Conservation (phyloP, 2,329 filamentous ascomycete genomes). For the Diaporthe batatas region DNA sequence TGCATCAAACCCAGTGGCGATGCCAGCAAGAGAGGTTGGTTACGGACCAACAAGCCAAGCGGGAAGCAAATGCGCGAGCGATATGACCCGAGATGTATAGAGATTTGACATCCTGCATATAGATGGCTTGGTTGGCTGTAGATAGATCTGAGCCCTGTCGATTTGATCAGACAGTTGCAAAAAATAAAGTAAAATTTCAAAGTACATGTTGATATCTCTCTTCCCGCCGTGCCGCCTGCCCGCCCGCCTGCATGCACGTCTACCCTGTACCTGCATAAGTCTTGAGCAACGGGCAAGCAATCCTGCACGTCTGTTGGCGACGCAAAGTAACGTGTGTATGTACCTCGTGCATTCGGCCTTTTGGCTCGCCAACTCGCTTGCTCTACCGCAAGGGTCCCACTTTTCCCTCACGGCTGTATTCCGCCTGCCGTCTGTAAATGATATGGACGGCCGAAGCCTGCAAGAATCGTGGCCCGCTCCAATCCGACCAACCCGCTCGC, state of each 20-base stretch:
- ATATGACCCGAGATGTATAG: slow-evolving; percentile 22
- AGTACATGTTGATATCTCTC: slow-evolving; percentile 1
- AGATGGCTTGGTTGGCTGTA: slow-evolving; percentile 32
- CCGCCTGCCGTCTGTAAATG: not conserved
- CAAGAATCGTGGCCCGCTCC: slow-evolving; percentile 8
- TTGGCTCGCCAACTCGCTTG: slow-evolving; percentile 18
- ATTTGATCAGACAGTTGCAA: slow-evolving; percentile 26
- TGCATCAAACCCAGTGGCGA: not conserved
- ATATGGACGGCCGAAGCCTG: not conserved
- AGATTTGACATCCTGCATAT: slow-evolving; percentile 26
- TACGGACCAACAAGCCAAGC: not conserved
- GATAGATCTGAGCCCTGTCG: slow-evolving; percentile 32
- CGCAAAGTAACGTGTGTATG: not conserved
- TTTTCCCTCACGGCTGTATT: not conserved
- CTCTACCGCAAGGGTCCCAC: slow-evolving; percentile 1
- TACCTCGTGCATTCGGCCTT: slow-evolving; percentile 35
- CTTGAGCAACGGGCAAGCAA: slow-evolving; percentile 8
- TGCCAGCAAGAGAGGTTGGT: not conserved
- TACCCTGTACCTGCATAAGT: slow-evolving; percentile 34
- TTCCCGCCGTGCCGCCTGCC: not conserved
- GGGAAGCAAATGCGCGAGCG: not conserved
- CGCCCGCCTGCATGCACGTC: slow-evolving; percentile 25
- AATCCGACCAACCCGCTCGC: not conserved
- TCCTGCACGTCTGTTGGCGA: not conserved
- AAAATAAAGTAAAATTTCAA: slow-evolving; percentile 38